Conservation (phyloP, 331 rosid species). For the Quercus lobata region DNA sequence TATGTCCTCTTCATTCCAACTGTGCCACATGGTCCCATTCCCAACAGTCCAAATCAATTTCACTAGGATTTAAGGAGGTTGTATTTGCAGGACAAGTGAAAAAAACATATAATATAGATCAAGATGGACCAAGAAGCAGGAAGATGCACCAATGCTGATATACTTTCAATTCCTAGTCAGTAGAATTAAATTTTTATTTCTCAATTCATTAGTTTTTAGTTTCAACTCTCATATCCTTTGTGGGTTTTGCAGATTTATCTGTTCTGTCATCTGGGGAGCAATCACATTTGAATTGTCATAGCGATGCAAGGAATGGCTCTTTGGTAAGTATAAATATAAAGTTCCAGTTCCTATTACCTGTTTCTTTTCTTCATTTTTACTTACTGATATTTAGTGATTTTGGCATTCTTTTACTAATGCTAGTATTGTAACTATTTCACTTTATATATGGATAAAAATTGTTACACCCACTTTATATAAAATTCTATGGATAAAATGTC, state of each 20-base stretch:
- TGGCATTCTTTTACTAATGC: no score
- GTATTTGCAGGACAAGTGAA: background rate
- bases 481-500: no score
- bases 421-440: no score
- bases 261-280: constrained; percentile 8
- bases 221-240: background rate
- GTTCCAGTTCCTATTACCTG: background rate
- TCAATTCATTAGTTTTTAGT: background rate
- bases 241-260: constrained; percentile 36
- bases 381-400: no score
- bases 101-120: constrained; percentile 39
- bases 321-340: constrained; percentile 1
- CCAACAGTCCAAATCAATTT: constrained; percentile 33
- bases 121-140: constrained; percentile 4
- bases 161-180: background rate
- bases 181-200: background rate
- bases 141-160: constrained; percentile 18
- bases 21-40: constrained; percentile 33
- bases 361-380: background rate
- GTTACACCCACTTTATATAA: no score
- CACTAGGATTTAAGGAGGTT: constrained; percentile 24
- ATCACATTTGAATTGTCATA: constrained; percentile 3
- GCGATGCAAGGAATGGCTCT: constrained; percentile 28
- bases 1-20: constrained; percentile 44
- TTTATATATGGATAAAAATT: no score